Evolutionary conservation across 2,329 filamentous ascomycete genomes (phyloP), one percentile per base, ranked within the genome.

Genomic region (Alternaria tenuissima): DNA sequence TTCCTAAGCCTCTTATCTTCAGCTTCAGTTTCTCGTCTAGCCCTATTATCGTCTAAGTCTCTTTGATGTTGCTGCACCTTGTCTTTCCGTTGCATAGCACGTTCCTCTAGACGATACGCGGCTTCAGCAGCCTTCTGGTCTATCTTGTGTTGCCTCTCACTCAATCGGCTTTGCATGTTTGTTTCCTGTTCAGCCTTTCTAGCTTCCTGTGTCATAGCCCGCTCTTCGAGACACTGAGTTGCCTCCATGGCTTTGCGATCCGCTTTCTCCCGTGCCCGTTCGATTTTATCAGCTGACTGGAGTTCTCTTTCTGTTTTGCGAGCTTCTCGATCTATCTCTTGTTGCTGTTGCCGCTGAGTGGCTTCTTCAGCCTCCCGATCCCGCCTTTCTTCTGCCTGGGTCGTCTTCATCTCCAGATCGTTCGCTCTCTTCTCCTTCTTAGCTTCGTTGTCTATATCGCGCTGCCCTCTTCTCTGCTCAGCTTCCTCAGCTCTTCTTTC

Each of bases 271-370:
- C 32, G 30, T 4, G 32, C 32, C 4, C 20, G 14, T 38, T 49
- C 30, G 14, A 20, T 36, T 18, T 49, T 24, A 3, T 49, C 32
- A 9, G 46, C 46, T 32, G 46, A 22, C 6, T 38, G 28, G 16
- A 49, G 20, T 38, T 49, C 30, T 3, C 30, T 36, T 7, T 49
- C 18, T 24, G 30, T 26, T 24, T 49, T 38, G 20, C 30, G 46
- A 20, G 46, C 46, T 14, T 49, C 46, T 49, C 32, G 32, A 3
- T 38, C 46, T n/a, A 49, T 49, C 11, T 49, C 46, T 36, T 49
- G 46, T 49, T 49, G 30, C 46, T 49, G 32, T 49, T 38, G 32
- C 4, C 46, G 46, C 14, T 38, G 46, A 16, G 20, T 22, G 20
- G 14, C 46, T 34, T 36, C 30, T 28, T 36, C 46, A 6, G 46